Percentiles rank a stretch among this genome's conserved stretches.
Conservation (phyloP, 2,329 filamentous ascomycete genomes). For the Botrytis aclada region DNA sequence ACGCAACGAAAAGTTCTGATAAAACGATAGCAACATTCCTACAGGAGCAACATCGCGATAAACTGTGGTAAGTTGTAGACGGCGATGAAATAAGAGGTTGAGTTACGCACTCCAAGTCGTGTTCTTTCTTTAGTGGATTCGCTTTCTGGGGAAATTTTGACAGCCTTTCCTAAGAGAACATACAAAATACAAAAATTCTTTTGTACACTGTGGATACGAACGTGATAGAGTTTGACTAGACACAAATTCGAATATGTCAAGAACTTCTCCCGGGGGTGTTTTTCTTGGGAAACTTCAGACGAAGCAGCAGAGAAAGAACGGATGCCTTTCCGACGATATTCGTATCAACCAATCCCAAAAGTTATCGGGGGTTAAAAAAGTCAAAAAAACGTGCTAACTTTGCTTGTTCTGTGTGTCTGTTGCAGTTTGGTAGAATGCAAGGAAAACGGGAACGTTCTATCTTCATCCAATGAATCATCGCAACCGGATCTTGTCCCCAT, state of each 20-base stretch:
- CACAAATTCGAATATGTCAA: neutral
- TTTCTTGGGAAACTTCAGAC: neutral
- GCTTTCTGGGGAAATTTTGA: neutral
- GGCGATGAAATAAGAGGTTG: neutral
- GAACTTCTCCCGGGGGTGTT: neutral
- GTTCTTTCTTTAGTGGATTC: slow-evolving; percentile 4
- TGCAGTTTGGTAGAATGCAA: neutral
- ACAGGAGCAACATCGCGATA: neutral
- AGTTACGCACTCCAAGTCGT: neutral
- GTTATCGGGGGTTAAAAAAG: too few species aligned
- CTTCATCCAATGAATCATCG: neutral
- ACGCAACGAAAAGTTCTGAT: neutral
- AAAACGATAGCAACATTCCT: neutral
- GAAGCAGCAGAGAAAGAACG: neutral
- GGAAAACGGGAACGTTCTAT: neutral
- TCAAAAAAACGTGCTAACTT: neutral
- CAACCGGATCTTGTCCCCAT: neutral
- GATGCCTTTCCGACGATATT: neutral
- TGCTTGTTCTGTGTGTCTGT: neutral
- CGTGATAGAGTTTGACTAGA: neutral
- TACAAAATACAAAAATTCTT: neutral
- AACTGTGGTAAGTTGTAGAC: neutral
- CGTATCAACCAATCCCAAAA: neutral
- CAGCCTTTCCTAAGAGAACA: neutral
- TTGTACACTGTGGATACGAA: neutral